Evolutionary conservation across 305 asterid species (phyloP).

Genomic region (Ruellia speciosa): DNA sequence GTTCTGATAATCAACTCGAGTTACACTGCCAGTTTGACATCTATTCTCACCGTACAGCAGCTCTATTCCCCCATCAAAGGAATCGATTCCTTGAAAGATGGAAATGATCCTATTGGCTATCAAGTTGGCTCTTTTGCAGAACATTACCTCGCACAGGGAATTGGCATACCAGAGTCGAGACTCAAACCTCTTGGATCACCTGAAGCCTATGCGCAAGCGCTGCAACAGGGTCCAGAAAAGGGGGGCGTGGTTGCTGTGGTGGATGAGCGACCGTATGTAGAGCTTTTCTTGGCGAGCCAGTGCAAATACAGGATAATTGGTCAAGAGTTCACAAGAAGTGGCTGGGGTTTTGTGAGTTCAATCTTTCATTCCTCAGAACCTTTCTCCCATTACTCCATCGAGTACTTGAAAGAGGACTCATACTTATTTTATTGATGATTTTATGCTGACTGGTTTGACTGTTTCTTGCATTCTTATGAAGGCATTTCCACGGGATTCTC

Average conservation of each 20-base stretch:
- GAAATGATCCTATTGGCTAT: constrained; percentile 54
- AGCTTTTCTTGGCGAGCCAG: constrained; percentile 54
- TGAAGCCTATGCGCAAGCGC: constrained; percentile 59
- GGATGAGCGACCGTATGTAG: constrained; percentile 72
- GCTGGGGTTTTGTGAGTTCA: constrained; percentile 83
- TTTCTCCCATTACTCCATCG: not conserved
- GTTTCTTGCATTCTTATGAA: constrained; percentile 10
- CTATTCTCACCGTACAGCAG: constrained; percentile 77
- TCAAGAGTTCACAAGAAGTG: constrained; percentile 58
- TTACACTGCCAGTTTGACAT: constrained; percentile 78
- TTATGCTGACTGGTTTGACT: too few relatives aligned
- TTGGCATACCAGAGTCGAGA: constrained; percentile 50
- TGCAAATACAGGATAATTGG: constrained; percentile 65
- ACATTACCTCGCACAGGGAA: constrained; percentile 44
- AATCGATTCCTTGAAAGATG: constrained; percentile 53
- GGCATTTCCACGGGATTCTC: constrained; percentile 70
- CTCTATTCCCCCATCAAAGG: constrained; percentile 75
- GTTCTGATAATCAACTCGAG: constrained; percentile 75
- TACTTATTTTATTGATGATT: too few relatives aligned
- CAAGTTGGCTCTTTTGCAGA: constrained; percentile 72
- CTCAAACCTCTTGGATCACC: constrained; percentile 57
- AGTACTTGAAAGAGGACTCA: too few relatives aligned
- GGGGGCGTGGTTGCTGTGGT: constrained; percentile 78
- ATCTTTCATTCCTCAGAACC: constrained; percentile 1
- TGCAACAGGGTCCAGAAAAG: constrained; percentile 38